A percentile compares a stretch with the other conserved stretches of the same genome.
Conservation (phyloP, 2,329 filamentous ascomycete genomes). For the Pseudogymnoascus sp. region DNA sequence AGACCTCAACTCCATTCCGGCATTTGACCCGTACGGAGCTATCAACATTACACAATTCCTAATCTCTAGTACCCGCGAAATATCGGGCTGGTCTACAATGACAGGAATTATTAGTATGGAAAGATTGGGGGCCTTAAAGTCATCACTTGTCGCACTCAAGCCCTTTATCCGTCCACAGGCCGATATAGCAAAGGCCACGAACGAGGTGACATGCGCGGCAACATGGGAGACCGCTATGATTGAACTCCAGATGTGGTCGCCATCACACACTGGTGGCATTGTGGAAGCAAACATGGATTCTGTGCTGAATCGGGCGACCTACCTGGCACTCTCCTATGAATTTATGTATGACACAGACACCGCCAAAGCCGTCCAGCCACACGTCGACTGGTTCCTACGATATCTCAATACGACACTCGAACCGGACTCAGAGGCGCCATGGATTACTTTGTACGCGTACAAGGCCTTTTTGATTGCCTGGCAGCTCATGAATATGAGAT, state of each 20-base stretch:
- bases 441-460: constrained; percentile 33
- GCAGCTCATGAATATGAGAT: constrained; percentile 28
- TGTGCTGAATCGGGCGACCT: constrained; percentile 27
- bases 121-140: constrained; percentile 28
- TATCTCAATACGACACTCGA: constrained; percentile 27
- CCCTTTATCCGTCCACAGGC: constrained; percentile 23
- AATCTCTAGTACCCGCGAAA: constrained; percentile 34
- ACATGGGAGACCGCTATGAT: constrained; percentile 37
- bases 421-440: constrained; percentile 29
- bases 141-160: constrained; percentile 29
- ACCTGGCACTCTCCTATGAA: constrained; percentile 26
- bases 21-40: constrained; percentile 34
- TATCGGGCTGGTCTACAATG: constrained; percentile 37
- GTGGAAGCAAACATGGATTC: constrained; percentile 31
- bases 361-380: constrained; percentile 27
- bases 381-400: constrained; percentile 32
- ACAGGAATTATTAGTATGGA: constrained; percentile 34
- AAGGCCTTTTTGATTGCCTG: constrained; percentile 35
- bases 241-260: constrained; percentile 35
- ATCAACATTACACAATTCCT: constrained; percentile 35
- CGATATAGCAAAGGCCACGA: constrained; percentile 5
- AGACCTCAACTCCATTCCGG: constrained; percentile 23
- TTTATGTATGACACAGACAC: constrained; percentile 28
- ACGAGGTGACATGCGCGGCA: constrained; percentile 25
- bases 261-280: constrained; percentile 32